Conservation (phyloP, 1,284 basidiomycete species). For the Pseudomicrostroma phylloplanum region DNA sequence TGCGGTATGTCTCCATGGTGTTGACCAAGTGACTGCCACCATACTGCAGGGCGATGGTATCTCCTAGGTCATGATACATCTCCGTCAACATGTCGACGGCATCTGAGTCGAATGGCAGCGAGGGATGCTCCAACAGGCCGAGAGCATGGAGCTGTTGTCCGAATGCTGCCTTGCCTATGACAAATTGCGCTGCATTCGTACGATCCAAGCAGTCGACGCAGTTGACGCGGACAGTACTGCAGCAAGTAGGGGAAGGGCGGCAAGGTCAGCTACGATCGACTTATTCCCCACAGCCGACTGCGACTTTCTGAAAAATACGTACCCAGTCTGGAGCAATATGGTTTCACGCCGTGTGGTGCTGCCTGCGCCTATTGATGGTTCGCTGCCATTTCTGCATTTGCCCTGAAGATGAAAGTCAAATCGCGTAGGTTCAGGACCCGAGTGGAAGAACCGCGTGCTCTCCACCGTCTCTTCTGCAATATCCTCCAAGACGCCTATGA, state of each 20-base stretch:
- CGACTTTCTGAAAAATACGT: no score
- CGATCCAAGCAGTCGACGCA: slow-evolving; percentile 83
- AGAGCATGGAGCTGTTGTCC: slow-evolving; percentile 94
- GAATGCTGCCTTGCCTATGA: slow-evolving; percentile 89
- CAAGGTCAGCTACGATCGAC: no score
- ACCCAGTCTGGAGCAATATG: slow-evolving; percentile 79
- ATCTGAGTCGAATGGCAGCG: slow-evolving; percentile 86
- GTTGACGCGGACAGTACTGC: slow-evolving; percentile 27
- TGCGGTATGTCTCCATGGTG: slow-evolving; percentile 89
- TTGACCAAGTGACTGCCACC: slow-evolving; percentile 79
- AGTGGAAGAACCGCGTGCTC: slow-evolving; percentile 87
- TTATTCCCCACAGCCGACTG: no score
- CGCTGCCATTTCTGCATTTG: slow-evolving; percentile 4
- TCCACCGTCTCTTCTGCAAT: slow-evolving; percentile 89
- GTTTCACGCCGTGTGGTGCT: slow-evolving; percentile 18
- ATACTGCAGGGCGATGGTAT: slow-evolving; percentile 78
- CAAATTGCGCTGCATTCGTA: slow-evolving; percentile 96
- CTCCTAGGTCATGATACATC: slow-evolving; percentile 73
- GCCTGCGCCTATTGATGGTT: neutral
- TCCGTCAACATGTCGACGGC: slow-evolving; percentile 95
- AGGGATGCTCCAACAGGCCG: slow-evolving; percentile 65
- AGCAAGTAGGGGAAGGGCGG: no score
- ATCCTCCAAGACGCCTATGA: slow-evolving; percentile 90
- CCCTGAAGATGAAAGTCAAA: neutral
- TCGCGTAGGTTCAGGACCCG: slow-evolving; percentile 50